These are phyloP conservation scores for Umbelopsis sp. DNA, from an alignment of 371 early-diverging fungal genomes.

Conservation along the genomic window DNA sequence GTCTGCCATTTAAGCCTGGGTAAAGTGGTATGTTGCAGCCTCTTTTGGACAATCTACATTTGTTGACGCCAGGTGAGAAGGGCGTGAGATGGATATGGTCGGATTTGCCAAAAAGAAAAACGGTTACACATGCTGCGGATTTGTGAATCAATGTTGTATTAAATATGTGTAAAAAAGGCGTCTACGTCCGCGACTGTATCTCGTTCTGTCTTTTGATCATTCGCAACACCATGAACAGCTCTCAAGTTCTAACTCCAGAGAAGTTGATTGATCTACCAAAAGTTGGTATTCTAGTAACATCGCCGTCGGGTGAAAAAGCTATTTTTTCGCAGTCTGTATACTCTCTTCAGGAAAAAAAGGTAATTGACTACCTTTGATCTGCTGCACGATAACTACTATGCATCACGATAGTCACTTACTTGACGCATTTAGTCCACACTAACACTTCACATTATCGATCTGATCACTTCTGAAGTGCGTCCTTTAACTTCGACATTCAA, in stretches of 20 bases:
- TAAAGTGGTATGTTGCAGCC: too few relatives aligned
- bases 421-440: conserved; percentile 24
- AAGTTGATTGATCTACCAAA: not conserved
- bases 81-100: too few relatives aligned
- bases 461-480: conserved; percentile 21
- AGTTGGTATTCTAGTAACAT: conserved; percentile 21
- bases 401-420: not conserved
- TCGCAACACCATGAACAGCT: not conserved
- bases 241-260: not conserved
- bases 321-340: conserved; percentile 58
- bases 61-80: too few relatives aligned
- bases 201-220: not conserved
- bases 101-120: too few relatives aligned
- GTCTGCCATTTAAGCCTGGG: too few relatives aligned
- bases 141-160: not conserved
- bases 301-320: conserved; percentile 52
- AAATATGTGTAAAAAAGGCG: not conserved
- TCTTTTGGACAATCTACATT: too few relatives aligned
- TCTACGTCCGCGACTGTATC: not conserved
- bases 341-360: conserved; percentile 45
- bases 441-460: conserved; percentile 32
- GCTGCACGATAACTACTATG: not conserved
- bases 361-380: conserved; percentile 15
- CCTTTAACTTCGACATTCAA: conserved; percentile 26
- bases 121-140: not conserved